These are phyloP conservation scores for Curvularia lunata DNA, from an alignment of 2,329 filamentous ascomycete species.

Conservation along the genomic window DNA sequence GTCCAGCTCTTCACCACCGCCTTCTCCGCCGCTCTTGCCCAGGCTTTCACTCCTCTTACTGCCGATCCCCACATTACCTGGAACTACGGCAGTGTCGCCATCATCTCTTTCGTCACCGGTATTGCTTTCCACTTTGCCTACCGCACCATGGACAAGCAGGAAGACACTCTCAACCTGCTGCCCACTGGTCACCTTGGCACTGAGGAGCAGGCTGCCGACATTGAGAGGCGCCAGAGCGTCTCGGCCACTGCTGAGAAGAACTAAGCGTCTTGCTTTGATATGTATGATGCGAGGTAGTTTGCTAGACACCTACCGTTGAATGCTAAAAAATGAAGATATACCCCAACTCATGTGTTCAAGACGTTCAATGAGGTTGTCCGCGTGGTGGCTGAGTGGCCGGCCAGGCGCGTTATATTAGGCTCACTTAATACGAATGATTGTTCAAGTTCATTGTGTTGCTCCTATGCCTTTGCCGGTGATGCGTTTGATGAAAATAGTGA, in stretches of 20 bases:
- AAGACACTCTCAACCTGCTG: constrained; percentile 49
- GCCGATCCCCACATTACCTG: constrained; percentile 39
- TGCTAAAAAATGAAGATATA: constrained; percentile 10
- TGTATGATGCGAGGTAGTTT: not conserved
- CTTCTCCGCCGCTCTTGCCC: constrained; percentile 40
- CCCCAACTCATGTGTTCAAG: constrained; percentile 4
- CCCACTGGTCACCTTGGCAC: constrained; percentile 47
- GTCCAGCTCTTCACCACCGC: constrained; percentile 48
- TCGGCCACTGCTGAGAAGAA: constrained; percentile 25
- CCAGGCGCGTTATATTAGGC: not conserved
- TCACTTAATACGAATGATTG: constrained; percentile 9
- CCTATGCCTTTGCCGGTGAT: not conserved
- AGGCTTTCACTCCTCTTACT: constrained; percentile 40
- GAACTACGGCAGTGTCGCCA: constrained; percentile 47
- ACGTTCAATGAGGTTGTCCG: not conserved
- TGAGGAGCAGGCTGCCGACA: constrained; percentile 33
- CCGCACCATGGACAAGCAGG: constrained; percentile 43
- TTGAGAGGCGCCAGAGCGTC: constrained; percentile 37
- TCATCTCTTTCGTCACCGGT: constrained; percentile 45
- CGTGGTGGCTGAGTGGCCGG: not conserved
- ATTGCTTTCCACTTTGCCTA: constrained; percentile 42
- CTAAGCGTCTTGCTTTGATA: constrained; percentile 2
- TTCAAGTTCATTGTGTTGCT: not conserved
- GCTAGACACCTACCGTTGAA: constrained; percentile 1
- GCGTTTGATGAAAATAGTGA: not conserved